Percentiles rank a stretch among this genome's conserved stretches.
Evolutionary conservation across 225 moss, liverwort and hornwort species (phyloP).

Genomic region (Polytrichum formosum): DNA sequence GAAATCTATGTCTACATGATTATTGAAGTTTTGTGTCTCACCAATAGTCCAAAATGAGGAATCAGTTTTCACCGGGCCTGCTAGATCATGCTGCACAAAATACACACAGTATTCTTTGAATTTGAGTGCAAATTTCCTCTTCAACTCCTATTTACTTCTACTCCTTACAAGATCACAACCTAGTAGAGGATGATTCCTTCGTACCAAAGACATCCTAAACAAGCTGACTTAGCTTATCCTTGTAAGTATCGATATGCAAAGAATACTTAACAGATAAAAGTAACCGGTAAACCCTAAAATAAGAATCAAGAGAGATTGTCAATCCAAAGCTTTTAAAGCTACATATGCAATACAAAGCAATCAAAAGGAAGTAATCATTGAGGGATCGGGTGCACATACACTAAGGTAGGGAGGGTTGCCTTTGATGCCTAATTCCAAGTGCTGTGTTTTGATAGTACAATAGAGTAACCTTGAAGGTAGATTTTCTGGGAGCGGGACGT

Average conservation of each 20-base stretch:
- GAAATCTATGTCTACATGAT: background rate
- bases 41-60: conserved; percentile 74
- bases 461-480: conserved; percentile 71
- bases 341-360: too few relatives aligned
- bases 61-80: conserved; percentile 62
- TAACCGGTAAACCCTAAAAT: too few relatives aligned
- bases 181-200: too few relatives aligned
- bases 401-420: conserved; percentile 90
- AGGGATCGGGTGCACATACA: conserved; percentile 30
- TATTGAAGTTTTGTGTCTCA: conserved; percentile 18
- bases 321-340: too few relatives aligned
- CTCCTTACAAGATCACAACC: too few relatives aligned
- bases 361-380: background rate
- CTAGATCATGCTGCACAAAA: conserved; percentile 60
- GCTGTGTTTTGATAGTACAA: conserved; percentile 78
- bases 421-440: conserved; percentile 94
- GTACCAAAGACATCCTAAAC: too few relatives aligned
- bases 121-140: too few relatives aligned
- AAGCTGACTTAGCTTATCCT: too few relatives aligned
- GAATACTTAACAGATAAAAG: too few relatives aligned
- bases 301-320: too few relatives aligned
- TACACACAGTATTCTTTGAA: background rate
- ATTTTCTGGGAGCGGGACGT: conserved; percentile 72
- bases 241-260: too few relatives aligned
- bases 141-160: too few relatives aligned